Percentiles rank a stretch among this genome's conserved stretches.
These are phyloP conservation scores for Nothophaeocryptopus gaeumannii DNA, from an alignment of 2,329 filamentous ascomycete genomes.

Conservation along the genomic window DNA sequence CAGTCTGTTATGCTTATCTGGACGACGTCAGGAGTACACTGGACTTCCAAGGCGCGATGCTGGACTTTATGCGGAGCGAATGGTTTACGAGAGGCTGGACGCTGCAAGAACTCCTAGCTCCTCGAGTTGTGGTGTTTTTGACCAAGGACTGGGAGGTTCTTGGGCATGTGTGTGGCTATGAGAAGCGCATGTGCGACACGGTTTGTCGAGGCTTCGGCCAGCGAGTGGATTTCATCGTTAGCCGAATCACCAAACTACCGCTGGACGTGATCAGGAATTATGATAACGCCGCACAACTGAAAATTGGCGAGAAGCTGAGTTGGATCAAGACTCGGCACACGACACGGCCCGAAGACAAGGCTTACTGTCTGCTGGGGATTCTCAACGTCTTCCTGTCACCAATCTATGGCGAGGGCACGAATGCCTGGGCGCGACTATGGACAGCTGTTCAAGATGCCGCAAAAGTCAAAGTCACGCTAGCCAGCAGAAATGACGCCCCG, in stretches of 20 bases:
- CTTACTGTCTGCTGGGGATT: slow-evolving; percentile 18
- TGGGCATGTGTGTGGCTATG: slow-evolving; percentile 10
- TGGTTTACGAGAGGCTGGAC: slow-evolving; percentile 9
- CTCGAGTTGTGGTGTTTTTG: slow-evolving; percentile 6
- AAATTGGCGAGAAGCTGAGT: too few species aligned
- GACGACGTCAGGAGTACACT: slow-evolving; percentile 2
- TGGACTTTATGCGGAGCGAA: slow-evolving; percentile 5
- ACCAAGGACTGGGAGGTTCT: slow-evolving; percentile 12
- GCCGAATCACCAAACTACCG: slow-evolving; percentile 5
- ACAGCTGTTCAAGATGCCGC: too few species aligned
- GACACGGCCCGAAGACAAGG: slow-evolving; percentile 16
- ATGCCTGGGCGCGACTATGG: too few species aligned
- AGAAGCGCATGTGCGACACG: neutral
- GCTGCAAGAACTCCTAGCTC: neutral
- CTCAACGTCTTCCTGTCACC: slow-evolving; percentile 7
- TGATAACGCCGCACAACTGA: too few species aligned
- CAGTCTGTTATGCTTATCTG: slow-evolving; percentile 22
- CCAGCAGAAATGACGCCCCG: too few species aligned
- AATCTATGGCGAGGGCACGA: slow-evolving; percentile 15
- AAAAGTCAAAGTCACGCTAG: too few species aligned
- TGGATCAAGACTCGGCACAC: slow-evolving; percentile 1
- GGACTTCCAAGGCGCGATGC: neutral
- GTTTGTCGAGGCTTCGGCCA: neutral
- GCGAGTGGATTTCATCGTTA: slow-evolving; percentile 3
- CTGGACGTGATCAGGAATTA: too few species aligned